These are phyloP conservation scores for Purpureocillium lavendulum DNA, from an alignment of 2,329 filamentous ascomycete species.

Conservation along the genomic window DNA sequence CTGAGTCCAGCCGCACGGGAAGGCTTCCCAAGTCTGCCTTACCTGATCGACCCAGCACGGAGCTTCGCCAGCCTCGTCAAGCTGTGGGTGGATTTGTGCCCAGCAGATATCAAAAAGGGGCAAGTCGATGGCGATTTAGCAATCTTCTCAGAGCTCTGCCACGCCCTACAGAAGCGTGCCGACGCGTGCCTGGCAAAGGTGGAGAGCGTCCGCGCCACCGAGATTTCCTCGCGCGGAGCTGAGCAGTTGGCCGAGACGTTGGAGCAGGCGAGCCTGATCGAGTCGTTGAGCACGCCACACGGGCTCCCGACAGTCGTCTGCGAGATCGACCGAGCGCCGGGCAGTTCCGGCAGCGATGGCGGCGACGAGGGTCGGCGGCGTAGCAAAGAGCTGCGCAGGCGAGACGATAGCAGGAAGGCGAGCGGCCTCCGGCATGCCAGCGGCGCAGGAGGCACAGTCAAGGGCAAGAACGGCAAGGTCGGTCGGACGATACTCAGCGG, in stretches of 20 bases:
- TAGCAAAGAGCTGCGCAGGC: conserved; percentile 22
- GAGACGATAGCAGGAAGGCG: conserved; percentile 19
- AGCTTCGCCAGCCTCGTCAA: conserved; percentile 79
- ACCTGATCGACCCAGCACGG: conserved; percentile 81
- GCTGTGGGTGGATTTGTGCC: conserved; percentile 60
- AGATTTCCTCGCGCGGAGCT: conserved; percentile 18
- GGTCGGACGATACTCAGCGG: conserved; percentile 34
- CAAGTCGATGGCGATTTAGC: conserved; percentile 40
- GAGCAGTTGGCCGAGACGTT: conserved; percentile 38
- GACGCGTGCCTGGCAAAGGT: conserved; percentile 42
- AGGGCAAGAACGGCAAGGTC: conserved; percentile 28
- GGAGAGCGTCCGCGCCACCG: conserved; percentile 33
- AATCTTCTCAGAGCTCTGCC: conserved; percentile 44
- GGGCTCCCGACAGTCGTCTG: conserved; percentile 15
- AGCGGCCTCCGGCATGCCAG: conserved; percentile 18
- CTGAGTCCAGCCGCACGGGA: conserved; percentile 75
- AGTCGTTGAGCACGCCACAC: conserved; percentile 22
- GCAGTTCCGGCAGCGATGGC: conserved; percentile 43
- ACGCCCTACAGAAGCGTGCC: conserved; percentile 39
- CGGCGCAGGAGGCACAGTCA: conserved; percentile 18
- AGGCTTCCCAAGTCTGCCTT: conserved; percentile 87
- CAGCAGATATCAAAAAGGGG: conserved; percentile 24
- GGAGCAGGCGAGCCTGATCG: conserved; percentile 33
- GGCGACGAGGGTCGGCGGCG: conserved; percentile 18
- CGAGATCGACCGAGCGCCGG: conserved; percentile 30